Conservation (phyloP, 78 protist species). For the Guillardia theta region DNA sequence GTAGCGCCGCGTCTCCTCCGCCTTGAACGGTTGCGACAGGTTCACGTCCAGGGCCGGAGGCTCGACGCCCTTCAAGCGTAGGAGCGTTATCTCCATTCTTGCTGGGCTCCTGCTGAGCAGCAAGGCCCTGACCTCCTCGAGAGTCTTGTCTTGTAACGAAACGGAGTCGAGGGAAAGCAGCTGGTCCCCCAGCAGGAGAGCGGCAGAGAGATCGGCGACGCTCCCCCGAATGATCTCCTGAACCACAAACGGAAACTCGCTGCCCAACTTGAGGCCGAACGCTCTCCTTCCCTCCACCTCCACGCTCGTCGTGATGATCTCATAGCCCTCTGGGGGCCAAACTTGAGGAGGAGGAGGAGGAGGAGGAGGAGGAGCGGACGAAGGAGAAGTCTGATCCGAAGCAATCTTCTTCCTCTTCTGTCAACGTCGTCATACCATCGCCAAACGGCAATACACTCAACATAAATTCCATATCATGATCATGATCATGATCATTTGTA, state of each 20-base stretch:
- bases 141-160: neutral
- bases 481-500: too few species aligned
- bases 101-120: neutral
- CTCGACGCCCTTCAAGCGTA: neutral
- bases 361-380: neutral
- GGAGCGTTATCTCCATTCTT: neutral
- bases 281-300: neutral
- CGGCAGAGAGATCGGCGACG: neutral
- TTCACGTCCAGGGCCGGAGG: neutral
- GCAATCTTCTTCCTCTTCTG: too few species aligned
- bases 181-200: neutral
- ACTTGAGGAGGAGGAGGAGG: neutral
- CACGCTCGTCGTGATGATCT: neutral
- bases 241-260: neutral
- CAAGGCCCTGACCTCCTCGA: neutral
- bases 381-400: too few species aligned
- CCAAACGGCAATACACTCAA: too few species aligned
- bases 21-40: neutral
- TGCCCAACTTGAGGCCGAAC: neutral
- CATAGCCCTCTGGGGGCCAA: neutral
- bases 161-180: neutral
- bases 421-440: too few species aligned
- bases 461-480: too few species aligned
- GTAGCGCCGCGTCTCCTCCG: neutral
- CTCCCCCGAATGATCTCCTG: neutral